These are phyloP conservation scores for Cymodocea nodosa DNA, from an alignment of 116 monocot species.

Conservation along the genomic window DNA sequence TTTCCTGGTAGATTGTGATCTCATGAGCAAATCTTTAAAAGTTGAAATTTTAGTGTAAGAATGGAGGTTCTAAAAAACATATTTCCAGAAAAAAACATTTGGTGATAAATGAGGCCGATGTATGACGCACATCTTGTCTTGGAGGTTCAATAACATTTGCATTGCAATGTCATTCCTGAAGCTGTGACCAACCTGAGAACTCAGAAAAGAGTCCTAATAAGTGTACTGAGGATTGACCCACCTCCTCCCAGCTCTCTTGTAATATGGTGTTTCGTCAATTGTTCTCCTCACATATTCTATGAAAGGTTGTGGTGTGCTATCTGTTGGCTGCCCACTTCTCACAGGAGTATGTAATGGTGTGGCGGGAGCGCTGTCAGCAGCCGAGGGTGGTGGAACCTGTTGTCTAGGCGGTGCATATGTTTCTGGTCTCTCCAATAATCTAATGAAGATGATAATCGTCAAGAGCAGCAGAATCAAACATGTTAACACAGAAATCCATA, in stretches of 20 bases:
- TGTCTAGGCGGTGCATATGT: conserved; percentile 11
- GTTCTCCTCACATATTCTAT: conserved; percentile 76
- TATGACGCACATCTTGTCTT: too few relatives aligned
- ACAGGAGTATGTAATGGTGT: conserved; percentile 17
- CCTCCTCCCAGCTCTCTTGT: conserved; percentile 45
- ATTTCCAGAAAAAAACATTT: too few relatives aligned
- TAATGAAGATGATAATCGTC: conserved; percentile 45
- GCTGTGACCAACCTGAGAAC: too few relatives aligned
- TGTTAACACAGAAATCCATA: conserved; percentile 29
- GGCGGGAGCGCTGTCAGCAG: conserved; percentile 5
- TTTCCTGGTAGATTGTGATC: background rate
- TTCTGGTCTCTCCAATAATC: conserved; percentile 41
- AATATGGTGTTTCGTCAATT: conserved; percentile 85
- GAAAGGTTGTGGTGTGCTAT: conserved; percentile 62
- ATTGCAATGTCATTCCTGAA: too few relatives aligned
- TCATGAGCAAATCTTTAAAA: too few relatives aligned
- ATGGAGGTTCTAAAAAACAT: too few relatives aligned
- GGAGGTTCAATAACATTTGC: background rate
- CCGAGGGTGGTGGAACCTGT: conserved; percentile 1
- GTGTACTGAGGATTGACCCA: conserved; percentile 71
- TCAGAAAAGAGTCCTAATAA: conserved; percentile 27
- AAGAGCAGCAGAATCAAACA: conserved; percentile 26
- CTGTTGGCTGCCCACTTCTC: conserved; percentile 15
- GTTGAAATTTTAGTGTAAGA: too few relatives aligned
- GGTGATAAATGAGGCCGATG: too few relatives aligned